Evolutionary conservation across 2,329 filamentous ascomycete species (phyloP).

Genomic region (Mariannaea elegans): DNA sequence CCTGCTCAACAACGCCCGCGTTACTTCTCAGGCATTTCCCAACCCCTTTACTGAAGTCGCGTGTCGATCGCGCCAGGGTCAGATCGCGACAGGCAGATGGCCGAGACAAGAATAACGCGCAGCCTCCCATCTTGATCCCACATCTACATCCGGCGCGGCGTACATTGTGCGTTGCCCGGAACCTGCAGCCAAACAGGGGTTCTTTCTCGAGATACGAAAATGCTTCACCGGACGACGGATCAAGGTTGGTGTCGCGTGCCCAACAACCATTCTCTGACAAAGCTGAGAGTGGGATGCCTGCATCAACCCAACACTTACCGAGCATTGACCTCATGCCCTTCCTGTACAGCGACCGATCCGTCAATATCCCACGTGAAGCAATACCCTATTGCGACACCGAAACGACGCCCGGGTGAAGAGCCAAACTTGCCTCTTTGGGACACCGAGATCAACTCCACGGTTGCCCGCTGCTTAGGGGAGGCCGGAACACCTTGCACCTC

Average conservation of each 20-base stretch:
- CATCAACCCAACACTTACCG: not conserved
- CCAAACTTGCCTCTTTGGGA: constrained; percentile 34
- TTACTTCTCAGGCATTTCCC: constrained; percentile 1
- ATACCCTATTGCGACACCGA: constrained; percentile 40
- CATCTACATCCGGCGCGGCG: constrained; percentile 1
- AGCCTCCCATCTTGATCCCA: not conserved
- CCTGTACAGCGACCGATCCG: not conserved
- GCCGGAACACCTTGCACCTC: not conserved
- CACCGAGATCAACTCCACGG: constrained; percentile 35
- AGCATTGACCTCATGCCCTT: not conserved
- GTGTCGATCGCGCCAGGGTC: constrained; percentile 21
- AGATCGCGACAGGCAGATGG: constrained; percentile 17
- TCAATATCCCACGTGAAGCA: constrained; percentile 35
- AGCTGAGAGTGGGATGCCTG: not conserved
- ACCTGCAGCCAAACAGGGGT: not conserved
- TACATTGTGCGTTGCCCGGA: not conserved
- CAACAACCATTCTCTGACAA: not conserved
- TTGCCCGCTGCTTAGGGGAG: constrained; percentile 11
- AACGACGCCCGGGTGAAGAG: not conserved
- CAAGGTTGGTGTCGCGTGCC: constrained; percentile 9
- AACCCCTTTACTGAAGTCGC: constrained; percentile 23
- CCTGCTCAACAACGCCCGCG: not conserved
- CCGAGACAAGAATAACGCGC: not conserved
- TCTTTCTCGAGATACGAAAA: not conserved
- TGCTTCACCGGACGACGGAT: constrained; percentile 17